phyloP scores from a whole-genome alignment of 2,329 filamentous ascomycete species.

The Phoma sp. region DNA sequence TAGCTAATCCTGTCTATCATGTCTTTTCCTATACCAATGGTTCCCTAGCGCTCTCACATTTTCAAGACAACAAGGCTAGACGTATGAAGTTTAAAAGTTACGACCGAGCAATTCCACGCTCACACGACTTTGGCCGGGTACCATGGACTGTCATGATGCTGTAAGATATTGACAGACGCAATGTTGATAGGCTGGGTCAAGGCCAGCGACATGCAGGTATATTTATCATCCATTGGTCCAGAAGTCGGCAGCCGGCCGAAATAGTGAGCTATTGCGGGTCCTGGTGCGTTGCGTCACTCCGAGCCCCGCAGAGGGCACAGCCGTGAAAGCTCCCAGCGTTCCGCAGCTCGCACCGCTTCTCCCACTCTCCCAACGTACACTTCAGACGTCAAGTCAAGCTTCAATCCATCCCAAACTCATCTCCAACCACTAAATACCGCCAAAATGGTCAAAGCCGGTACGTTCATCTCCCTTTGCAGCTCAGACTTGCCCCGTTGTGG shows the following conservation, averaged over 20 bases:
- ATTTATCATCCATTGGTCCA: conserved; percentile 41
- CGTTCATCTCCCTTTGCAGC: conserved; percentile 49
- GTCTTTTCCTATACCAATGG: no score
- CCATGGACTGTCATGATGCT: not conserved
- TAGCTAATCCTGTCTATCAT: no score
- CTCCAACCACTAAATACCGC: conserved; percentile 53
- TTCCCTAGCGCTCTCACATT: no score
- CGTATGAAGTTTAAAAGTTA: no score
- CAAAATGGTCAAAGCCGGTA: conserved; percentile 99
- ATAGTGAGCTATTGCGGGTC: conserved; percentile 25
- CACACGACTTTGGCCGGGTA: no score
- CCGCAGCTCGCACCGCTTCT: conserved; percentile 11
- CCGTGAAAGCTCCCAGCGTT: conserved; percentile 29
- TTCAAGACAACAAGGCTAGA: no score
- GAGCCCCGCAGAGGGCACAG: conserved; percentile 38
- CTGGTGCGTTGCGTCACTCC: conserved; percentile 41
- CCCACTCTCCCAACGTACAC: conserved; percentile 18
- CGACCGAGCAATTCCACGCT: no score
- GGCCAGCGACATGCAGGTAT: conserved; percentile 16
- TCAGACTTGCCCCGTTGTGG: conserved; percentile 31
- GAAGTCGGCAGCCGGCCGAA: conserved; percentile 17
- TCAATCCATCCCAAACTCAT: conserved; percentile 25
- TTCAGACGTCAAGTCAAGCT: conserved; percentile 19
- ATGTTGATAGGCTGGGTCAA: conserved; percentile 17
- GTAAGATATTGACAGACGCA: not conserved